Conservation (phyloP, 352 stramenopile species). For the Globisporangium spinosum region DNA sequence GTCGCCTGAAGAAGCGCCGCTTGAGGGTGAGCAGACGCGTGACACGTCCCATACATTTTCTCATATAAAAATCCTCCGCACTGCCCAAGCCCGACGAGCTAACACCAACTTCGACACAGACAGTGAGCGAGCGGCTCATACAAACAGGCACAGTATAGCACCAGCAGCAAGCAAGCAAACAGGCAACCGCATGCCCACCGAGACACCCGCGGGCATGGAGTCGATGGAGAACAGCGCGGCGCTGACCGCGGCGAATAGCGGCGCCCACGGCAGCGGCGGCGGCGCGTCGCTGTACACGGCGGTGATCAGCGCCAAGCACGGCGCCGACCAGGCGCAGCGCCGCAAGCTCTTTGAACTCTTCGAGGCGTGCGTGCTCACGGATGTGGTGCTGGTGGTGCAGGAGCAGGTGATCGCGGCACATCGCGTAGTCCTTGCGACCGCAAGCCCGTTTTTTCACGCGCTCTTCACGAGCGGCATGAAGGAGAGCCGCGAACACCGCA, state of each 20-base stretch:
- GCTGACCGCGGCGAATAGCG: not conserved
- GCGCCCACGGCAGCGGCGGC: not conserved
- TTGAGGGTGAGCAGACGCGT: conserved; percentile 18
- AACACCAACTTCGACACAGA: not conserved
- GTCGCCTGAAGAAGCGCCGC: conserved; percentile 11
- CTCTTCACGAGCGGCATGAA: conserved; percentile 78
- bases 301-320: conserved; percentile 15
- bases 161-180: not conserved
- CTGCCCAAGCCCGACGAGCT: not conserved
- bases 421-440: conserved; percentile 54
- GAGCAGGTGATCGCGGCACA: conserved; percentile 44
- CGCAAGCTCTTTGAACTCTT: conserved; percentile 47
- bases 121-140: not conserved
- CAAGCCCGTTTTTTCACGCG: conserved; percentile 69
- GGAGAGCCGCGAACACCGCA: conserved; percentile 34
- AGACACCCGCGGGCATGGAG: conserved; percentile 18
- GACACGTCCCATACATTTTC: conserved; percentile 2
- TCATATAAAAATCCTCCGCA: conserved; percentile 8
- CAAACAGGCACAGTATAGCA: too few relatives aligned
- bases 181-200: not conserved
- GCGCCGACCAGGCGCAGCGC: conserved; percentile 31
- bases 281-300: conserved; percentile 11
- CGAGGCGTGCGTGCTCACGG: conserved; percentile 43
- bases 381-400: conserved; percentile 62
- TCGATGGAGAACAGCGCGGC: conserved; percentile 27